A percentile compares a stretch with the other conserved stretches of the same genome.
phyloP scores from a whole-genome alignment of 352 stramenopile genomes.

The Globisporangium splendens region DNA sequence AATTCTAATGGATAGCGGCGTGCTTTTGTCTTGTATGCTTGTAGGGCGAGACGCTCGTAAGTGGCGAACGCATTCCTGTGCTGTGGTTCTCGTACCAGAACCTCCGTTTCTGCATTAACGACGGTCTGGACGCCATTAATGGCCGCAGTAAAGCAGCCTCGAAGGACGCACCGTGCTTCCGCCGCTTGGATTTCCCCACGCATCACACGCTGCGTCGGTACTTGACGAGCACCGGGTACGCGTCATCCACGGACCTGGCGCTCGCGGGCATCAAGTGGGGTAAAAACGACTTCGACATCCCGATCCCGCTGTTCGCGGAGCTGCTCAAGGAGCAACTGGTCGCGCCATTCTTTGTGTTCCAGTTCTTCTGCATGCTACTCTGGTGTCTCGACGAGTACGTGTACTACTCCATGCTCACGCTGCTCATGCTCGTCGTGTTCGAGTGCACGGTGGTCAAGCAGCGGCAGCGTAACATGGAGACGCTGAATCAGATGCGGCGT shows the following conservation, averaged over 20 bases:
- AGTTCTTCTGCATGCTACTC: slow-evolving; percentile 94
- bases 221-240: slow-evolving; percentile 18
- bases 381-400: slow-evolving; percentile 98
- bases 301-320: slow-evolving; percentile 76
- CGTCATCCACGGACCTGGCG: slow-evolving; percentile 7
- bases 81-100: slow-evolving; percentile 82
- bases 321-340: slow-evolving; percentile 92
- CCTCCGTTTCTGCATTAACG: slow-evolving; percentile 65
- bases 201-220: slow-evolving; percentile 25
- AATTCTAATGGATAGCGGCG: no score
- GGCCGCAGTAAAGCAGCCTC: not conserved
- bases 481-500: slow-evolving; percentile 82
- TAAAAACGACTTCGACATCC: slow-evolving; percentile 86
- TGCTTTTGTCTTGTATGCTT: not conserved
- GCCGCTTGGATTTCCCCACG: slow-evolving; percentile 45
- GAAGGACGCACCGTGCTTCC: slow-evolving; percentile 22
- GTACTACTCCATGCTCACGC: slow-evolving; percentile 95
- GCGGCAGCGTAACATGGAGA: slow-evolving; percentile 85
- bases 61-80: slow-evolving; percentile 27
- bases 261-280: slow-evolving; percentile 35
- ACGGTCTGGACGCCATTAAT: slow-evolving; percentile 25
- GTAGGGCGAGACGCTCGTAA: slow-evolving; percentile 16
- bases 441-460: slow-evolving; percentile 92
- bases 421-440: slow-evolving; percentile 93
- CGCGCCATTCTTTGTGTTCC: slow-evolving; percentile 97